Evolutionary conservation across 371 early-diverging fungal species (phyloP).

Genomic region (Entomophthora muscae): DNA sequence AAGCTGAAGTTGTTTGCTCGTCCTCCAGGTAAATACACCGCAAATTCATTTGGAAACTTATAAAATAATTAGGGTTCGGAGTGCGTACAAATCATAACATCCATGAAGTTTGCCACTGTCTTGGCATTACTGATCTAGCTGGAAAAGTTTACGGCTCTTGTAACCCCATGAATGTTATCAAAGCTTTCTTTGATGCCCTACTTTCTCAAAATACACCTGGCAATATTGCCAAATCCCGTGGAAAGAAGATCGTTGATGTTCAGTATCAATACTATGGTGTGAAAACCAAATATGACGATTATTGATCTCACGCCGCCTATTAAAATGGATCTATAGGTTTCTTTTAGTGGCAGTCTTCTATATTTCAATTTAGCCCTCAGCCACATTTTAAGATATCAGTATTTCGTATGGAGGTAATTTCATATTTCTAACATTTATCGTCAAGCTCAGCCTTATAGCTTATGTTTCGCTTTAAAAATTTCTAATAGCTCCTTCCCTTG

Average conservation of each 20-base stretch:
- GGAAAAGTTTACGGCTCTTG: constrained; percentile 83
- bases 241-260: constrained; percentile 81
- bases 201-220: constrained; percentile 59
- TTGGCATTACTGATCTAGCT: constrained; percentile 83
- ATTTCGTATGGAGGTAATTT: too few relatives aligned
- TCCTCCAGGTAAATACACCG: constrained; percentile 53
- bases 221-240: constrained; percentile 77
- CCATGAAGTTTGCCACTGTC: constrained; percentile 87
- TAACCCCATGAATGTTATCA: constrained; percentile 95
- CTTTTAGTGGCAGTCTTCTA: too few relatives aligned
- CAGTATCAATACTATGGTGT: constrained; percentile 59
- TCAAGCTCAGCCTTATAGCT: too few relatives aligned
- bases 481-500: too few relatives aligned
- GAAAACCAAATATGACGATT: neutral
- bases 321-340: too few relatives aligned
- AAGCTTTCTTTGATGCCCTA: constrained; percentile 90
- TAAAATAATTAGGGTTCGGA: constrained; percentile 57
- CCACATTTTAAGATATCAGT: too few relatives aligned
- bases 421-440: too few relatives aligned
- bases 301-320: too few relatives aligned
- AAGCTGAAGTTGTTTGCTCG: constrained; percentile 62
- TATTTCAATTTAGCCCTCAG: too few relatives aligned
- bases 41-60: neutral
- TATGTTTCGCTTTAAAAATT: too few relatives aligned
- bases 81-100: constrained; percentile 78